Percentiles rank a stretch among this genome's conserved stretches.
Conservation (phyloP, 805 yeast species). For the Yarrowia alimentaria region DNA sequence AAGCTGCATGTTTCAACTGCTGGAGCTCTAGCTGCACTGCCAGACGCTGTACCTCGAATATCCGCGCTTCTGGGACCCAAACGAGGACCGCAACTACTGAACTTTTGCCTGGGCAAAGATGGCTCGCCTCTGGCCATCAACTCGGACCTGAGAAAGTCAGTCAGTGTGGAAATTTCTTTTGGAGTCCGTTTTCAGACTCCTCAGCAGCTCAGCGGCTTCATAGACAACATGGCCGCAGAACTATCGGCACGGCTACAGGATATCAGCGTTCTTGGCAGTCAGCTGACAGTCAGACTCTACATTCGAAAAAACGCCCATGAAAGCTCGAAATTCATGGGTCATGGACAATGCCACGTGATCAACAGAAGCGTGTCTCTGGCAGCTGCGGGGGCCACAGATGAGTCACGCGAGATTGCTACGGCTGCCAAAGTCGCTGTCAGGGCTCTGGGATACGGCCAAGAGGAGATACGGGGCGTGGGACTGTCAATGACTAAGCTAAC, state of each 20-base stretch:
- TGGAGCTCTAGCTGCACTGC: constrained; percentile 42
- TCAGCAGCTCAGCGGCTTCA: constrained; percentile 62
- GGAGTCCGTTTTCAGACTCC: constrained; percentile 72
- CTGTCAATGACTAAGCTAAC: constrained; percentile 61
- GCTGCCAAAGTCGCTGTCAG: constrained; percentile 59
- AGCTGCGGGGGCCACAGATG: constrained; percentile 53
- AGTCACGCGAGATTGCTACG: constrained; percentile 51
- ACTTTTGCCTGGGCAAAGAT: constrained; percentile 68
- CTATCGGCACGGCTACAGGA: constrained; percentile 52
- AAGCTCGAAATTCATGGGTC: constrained; percentile 78
- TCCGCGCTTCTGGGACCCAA: constrained; percentile 61
- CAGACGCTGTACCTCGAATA: constrained; percentile 40
- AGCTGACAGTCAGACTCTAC: constrained; percentile 64
- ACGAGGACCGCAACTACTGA: constrained; percentile 61
- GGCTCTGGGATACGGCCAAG: constrained; percentile 56
- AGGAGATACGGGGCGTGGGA: constrained; percentile 76
- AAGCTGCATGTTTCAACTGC: constrained; percentile 42
- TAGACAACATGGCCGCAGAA: constrained; percentile 58
- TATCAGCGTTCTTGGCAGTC: constrained; percentile 51
- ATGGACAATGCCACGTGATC: constrained; percentile 71
- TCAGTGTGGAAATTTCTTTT: constrained; percentile 88
- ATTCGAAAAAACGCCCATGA: constrained; percentile 62
- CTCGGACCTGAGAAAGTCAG: constrained; percentile 59
- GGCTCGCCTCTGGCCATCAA: constrained; percentile 49
- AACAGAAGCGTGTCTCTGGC: constrained; percentile 62